Evolutionary conservation across 805 yeast genomes (phyloP), one percentile per base, ranked within the genome.

Genomic region (Ogataea chonburiensis): DNA sequence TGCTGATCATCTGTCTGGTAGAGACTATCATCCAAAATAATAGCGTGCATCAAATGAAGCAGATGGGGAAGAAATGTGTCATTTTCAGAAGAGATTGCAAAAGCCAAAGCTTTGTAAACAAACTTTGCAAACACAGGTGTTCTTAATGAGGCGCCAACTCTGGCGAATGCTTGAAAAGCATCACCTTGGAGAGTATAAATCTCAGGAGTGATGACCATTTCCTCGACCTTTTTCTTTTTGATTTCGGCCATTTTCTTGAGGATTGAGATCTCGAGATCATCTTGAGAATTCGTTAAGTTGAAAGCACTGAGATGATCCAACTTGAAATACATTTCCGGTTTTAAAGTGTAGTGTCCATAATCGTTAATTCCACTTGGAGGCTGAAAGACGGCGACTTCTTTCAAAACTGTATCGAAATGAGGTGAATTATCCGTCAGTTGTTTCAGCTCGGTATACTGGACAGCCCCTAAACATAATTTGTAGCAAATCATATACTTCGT

Each of bases 1-100:
- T 52, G 52, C 3, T 61, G 49, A n/a, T 68, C 70, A 20, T 70
- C 65, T 16, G 71, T 45, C 27, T 70, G 61, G 26, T 45, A 32
- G 7, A 38, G 21, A 3, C 40, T 31, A 28, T 46, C 52, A 44
- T 53, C 65, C 13, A 60, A 32, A 13, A 83, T 51, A 6, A 80
- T 64, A 5, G 85, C 89, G 61, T 84, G 87, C 3, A 81, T 45
- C 32, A 85, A 64, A 54, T 84, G 93, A 24, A 85, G 64, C n/a
- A 80, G 50, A 27, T 75, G 77, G 12, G 77, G 73, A 22, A 81
- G 57, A 48, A 66, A 80, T 0, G 74, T 63, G 36, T 79, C 82
- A 35, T 76, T 73, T 1, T 68, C 66, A 1, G 64, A 59, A 31
- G 68, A 69, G 15, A 79, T 60, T 0, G 84, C 68, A 24, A 67